Percentiles rank a stretch among this genome's conserved stretches.
These are phyloP conservation scores for Agrocybe pediades DNA, from an alignment of 768 basidiomycete species.

Conservation along the genomic window DNA sequence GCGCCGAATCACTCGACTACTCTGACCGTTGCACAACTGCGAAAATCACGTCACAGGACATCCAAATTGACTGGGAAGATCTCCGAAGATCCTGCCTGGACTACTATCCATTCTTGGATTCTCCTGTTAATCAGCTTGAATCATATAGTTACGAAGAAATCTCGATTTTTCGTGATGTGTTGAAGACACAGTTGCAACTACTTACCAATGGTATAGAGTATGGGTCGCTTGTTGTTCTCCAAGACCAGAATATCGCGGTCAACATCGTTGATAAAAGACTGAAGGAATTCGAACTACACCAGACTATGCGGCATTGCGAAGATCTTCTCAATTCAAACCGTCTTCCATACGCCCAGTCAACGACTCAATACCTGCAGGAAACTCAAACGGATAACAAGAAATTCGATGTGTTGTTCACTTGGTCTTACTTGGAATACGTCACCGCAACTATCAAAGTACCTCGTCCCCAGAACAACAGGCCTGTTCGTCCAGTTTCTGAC, in stretches of 20 bases:
- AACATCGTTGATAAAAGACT: conserved; percentile 33
- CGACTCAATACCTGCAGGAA: conserved; percentile 57
- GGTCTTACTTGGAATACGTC: conserved; percentile 65
- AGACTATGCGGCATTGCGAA: conserved; percentile 50
- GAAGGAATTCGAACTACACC: conserved; percentile 65
- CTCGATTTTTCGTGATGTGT: conserved; percentile 54
- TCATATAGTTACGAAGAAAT: conserved; percentile 68
- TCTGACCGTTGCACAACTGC: conserved; percentile 41
- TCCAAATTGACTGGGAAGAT: conserved; percentile 52
- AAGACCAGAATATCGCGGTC: conserved; percentile 29
- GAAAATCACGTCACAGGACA: conserved; percentile 41
- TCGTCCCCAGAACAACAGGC: conserved; percentile 22
- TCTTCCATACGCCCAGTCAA: conserved; percentile 43
- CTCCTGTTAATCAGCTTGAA: conserved; percentile 46
- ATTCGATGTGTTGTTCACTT: conserved; percentile 64
- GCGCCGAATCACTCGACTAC: conserved; percentile 30
- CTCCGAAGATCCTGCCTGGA: conserved; percentile 60
- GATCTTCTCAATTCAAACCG: conserved; percentile 44
- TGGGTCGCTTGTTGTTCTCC: conserved; percentile 61
- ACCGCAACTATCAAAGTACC: conserved; percentile 57
- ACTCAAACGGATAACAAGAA: conserved; percentile 40
- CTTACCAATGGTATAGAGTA: conserved; percentile 65
- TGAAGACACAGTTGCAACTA: conserved; percentile 71
- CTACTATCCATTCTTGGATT: conserved; percentile 48
- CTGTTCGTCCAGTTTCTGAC: conserved; percentile 35